Evolutionary conservation across 495 filamentous ascomycete species (phyloP), one percentile per base, ranked within the genome.

Genomic region (Pyrenula aspistea): DNA sequence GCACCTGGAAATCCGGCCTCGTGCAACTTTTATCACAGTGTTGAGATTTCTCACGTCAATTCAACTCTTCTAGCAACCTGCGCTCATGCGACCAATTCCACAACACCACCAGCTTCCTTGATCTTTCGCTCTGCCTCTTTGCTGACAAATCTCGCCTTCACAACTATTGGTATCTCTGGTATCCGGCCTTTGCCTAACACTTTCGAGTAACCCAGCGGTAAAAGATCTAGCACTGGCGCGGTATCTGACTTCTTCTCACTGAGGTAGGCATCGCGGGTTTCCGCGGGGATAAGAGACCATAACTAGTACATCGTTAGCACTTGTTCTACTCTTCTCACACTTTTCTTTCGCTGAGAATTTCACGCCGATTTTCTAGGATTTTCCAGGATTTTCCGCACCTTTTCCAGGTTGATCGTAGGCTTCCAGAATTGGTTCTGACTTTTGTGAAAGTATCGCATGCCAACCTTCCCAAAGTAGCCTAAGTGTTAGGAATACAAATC

Each of bases 391-490:
- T n/a, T 50, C 64, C 70, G 58, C 76, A 91, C 86, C 85, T 92
- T 94, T 72, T 94, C 88, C 65, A 94, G 74, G 75, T 94, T 94
- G 83, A 94, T 82, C 54, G 83, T 79, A 61, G 88, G 89, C 76
- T 90, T 93, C 91, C 91, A 96, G 82, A 88, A 89, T 62, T 89
- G 85, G 78, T 89, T 89, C 64, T 82, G 77, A 68, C 83, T 81
- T 78, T 88, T 89, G 80, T 94, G 90, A 86, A 94, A 80, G 80
- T 93, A 90, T 62, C 91, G 77, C 91, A 95, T 96, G 79, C 90
- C 90, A 59, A 95, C 90, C 79, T 95, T 96, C 75, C 91, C 91
- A 76, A 95, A 96, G 86, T 94, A 95, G 86, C 88, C 89, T 20
- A 87, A 87, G 75, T 92, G 88, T n/a, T n/a, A n/a, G n/a, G n/a